A percentile compares a stretch with the other conserved stretches of the same genome.
phyloP scores from a whole-genome alignment of 805 yeast species.

The Metschnikowia gelsemii region DNA sequence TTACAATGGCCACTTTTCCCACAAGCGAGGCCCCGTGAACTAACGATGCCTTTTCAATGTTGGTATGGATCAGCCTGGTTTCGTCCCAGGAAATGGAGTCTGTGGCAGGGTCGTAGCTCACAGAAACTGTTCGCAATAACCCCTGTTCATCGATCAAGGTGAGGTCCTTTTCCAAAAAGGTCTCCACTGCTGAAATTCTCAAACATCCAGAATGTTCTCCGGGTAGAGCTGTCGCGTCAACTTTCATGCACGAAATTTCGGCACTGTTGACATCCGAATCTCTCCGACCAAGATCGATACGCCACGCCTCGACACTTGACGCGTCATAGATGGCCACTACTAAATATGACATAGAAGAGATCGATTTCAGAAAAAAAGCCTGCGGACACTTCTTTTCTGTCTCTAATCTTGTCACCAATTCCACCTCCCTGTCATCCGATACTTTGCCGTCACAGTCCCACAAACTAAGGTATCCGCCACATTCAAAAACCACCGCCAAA shows the following conservation, averaged over 20 bases:
- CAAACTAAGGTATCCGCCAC: constrained; percentile 43
- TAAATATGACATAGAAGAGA: constrained; percentile 28
- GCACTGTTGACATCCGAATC: background rate
- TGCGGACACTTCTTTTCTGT: constrained; percentile 21
- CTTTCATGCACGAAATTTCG: constrained; percentile 3
- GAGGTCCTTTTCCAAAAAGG: constrained; percentile 40
- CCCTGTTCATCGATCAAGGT: constrained; percentile 54
- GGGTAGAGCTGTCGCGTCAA: constrained; percentile 26
- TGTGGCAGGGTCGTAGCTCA: constrained; percentile 19
- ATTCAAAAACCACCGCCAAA: constrained; percentile 32
- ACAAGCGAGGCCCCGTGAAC: constrained; percentile 71
- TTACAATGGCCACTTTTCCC: constrained; percentile 74
- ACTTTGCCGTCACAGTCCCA: constrained; percentile 56
- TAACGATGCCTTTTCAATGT: constrained; percentile 48
- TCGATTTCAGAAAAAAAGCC: constrained; percentile 25
- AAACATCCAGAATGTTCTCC: constrained; percentile 38
- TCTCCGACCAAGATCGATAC: constrained; percentile 18
- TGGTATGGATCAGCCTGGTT: constrained; percentile 53
- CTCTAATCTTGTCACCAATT: constrained; percentile 21
- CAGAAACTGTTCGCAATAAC: constrained; percentile 22
- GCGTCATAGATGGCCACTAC: constrained; percentile 51
- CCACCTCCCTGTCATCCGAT: constrained; percentile 32
- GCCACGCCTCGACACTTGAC: constrained; percentile 43
- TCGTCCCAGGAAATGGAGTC: constrained; percentile 52
- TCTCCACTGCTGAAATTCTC: constrained; percentile 61